Percentiles rank a stretch among this genome's conserved stretches.
These are phyloP conservation scores for Olyra latifolia DNA, from an alignment of 176 grass and related monocot genomes.

Conservation along the genomic window DNA sequence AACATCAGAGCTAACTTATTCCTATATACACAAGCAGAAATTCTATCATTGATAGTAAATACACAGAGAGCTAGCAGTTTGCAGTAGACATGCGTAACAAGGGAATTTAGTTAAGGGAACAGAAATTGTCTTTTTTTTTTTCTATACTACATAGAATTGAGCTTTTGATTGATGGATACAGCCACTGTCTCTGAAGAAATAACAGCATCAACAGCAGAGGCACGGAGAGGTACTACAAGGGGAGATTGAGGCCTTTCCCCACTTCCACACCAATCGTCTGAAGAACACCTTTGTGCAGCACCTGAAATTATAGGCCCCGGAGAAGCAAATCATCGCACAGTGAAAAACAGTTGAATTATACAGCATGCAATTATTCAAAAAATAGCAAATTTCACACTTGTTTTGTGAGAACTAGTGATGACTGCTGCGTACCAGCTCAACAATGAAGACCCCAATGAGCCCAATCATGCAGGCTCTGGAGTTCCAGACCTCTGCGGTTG, in stretches of 20 bases:
- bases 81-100: no score
- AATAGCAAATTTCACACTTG: background rate
- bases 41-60: no score
- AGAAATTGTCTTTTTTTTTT: no score
- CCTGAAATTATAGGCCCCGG: conserved; percentile 33
- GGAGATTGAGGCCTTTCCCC: conserved; percentile 82
- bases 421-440: conserved; percentile 51
- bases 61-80: no score
- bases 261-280: conserved; percentile 76
- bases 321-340: background rate
- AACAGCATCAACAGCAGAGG: background rate
- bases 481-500: conserved; percentile 85
- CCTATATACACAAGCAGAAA: background rate
- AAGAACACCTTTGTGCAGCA: conserved; percentile 69
- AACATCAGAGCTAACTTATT: background rate
- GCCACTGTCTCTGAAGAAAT: background rate
- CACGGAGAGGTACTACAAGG: conserved; percentile 29
- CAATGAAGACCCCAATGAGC: conserved; percentile 70
- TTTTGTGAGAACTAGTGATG: background rate
- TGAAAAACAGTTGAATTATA: background rate
- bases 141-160: no score
- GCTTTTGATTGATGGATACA: background rate
- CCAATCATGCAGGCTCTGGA: conserved; percentile 90
- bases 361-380: background rate
- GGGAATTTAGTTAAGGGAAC: no score